Conservation (phyloP, 768 basidiomycete genomes). For the Lactarius evosmus region DNA sequence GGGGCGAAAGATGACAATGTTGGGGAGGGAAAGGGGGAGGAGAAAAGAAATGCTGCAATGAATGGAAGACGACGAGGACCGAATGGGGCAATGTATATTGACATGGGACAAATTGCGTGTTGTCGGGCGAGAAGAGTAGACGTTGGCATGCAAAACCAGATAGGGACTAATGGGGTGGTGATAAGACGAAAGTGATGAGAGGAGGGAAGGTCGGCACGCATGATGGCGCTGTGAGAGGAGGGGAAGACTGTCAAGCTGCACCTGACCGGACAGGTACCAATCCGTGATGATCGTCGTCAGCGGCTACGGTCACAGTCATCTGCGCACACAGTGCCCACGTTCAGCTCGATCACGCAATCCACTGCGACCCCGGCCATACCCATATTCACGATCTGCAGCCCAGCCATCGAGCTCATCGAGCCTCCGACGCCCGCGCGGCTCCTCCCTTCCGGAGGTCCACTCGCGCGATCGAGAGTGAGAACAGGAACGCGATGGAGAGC, state of each 20-base stretch:
- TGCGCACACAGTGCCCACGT: background rate
- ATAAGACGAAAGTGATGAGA: slow-evolving; percentile 1
- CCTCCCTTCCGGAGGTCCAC: slow-evolving; percentile 7
- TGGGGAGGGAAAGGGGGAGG: background rate
- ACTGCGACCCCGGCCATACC: slow-evolving; percentile 26
- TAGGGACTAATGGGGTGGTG: background rate
- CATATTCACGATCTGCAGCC: slow-evolving; percentile 20
- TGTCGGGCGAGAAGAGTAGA: slow-evolving; percentile 7
- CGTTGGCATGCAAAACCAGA: slow-evolving; percentile 9
- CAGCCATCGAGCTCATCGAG: slow-evolving; percentile 23
- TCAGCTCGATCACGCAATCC: slow-evolving; percentile 25
- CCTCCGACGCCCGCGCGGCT: slow-evolving; percentile 20
- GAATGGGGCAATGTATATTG: slow-evolving; percentile 8
- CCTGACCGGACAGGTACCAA: slow-evolving; percentile 4
- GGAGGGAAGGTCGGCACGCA: background rate
- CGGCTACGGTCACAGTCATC: background rate
- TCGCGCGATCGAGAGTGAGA: slow-evolving; percentile 1
- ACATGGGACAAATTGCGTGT: slow-evolving; percentile 14
- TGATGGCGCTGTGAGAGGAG: background rate
- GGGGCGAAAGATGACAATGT: background rate
- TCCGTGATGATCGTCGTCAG: background rate
- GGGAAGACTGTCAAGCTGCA: background rate
- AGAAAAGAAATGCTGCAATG: slow-evolving; percentile 3
- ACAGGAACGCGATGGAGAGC: slow-evolving; percentile 14
- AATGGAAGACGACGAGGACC: slow-evolving; percentile 14